A percentile compares a stretch with the other conserved stretches of the same genome.
These are phyloP conservation scores for Microdochium trichocladiopsis DNA, from an alignment of 2,329 filamentous ascomycete species.

Conservation along the genomic window DNA sequence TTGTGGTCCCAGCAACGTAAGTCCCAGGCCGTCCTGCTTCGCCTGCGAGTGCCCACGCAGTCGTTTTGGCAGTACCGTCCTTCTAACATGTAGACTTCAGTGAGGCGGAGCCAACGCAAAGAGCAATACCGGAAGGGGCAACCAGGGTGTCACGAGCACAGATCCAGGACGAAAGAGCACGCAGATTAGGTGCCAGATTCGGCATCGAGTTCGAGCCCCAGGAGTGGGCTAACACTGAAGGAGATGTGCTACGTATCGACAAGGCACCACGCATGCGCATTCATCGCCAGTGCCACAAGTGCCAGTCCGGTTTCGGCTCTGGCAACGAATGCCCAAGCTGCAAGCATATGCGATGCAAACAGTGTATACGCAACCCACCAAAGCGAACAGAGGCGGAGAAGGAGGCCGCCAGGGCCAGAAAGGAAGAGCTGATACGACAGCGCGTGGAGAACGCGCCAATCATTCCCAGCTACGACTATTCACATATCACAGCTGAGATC, in stretches of 20 bases:
- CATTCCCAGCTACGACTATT: constrained; percentile 40
- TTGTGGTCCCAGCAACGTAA: neutral
- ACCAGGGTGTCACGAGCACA: constrained; percentile 39
- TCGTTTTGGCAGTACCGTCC: no score
- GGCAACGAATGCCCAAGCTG: constrained; percentile 71
- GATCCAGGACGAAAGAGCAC: constrained; percentile 48
- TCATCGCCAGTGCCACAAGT: constrained; percentile 74
- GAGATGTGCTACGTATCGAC: constrained; percentile 57
- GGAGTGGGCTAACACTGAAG: constrained; percentile 44
- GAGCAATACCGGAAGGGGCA: constrained; percentile 10
- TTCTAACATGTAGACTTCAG: neutral
- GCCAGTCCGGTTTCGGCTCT: constrained; percentile 64
- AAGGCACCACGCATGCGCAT: constrained; percentile 74
- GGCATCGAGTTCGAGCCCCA: constrained; percentile 48
- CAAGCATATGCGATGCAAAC: constrained; percentile 72
- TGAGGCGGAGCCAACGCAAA: neutral
- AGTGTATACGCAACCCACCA: constrained; percentile 68
- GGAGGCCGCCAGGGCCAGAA: constrained; percentile 42
- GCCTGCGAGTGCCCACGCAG: no score
- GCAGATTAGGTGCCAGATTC: constrained; percentile 46
- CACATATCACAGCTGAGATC: constrained; percentile 32
- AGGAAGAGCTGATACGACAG: constrained; percentile 42
- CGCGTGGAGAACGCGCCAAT: constrained; percentile 50
- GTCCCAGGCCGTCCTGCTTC: neutral
- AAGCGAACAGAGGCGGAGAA: constrained; percentile 53